Evolutionary conservation across 78 protist species (phyloP), one percentile per base, ranked within the genome.

Genomic region (Bodo saltans): DNA sequence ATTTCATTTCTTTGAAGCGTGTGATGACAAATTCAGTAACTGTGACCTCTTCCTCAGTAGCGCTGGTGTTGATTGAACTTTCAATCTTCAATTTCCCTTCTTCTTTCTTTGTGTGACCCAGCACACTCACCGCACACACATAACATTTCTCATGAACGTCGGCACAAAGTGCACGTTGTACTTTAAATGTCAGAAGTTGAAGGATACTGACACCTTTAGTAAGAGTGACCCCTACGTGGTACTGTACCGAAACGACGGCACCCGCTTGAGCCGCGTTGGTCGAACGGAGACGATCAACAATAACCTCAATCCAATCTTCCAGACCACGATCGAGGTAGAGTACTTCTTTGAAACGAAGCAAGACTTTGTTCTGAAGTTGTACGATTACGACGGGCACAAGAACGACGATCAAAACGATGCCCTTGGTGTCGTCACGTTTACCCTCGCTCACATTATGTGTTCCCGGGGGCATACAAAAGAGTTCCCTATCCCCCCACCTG

Each of bases 311-410:
- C 84, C 84, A 26, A 3, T 28, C 27, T 92, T 92, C 32, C 74
- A 42, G 33, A 83, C 37, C 29, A 53, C 78, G 17, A 70, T 92
- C 21, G 34, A 0, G 17, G 35, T 88, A 0, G 90, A 88, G 42
- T 92, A 89, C 73, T 42, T 42, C 72, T 92, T 92, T 34, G 94
- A 92, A 76, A 35, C 33, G 37, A 69, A 68, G 42, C 68, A 91
- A 83, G 40, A 72, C 8, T 28, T 88, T 41, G 40, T 12, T 28
- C 25, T 91, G n/a, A 39, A 37, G 0, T 87, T 83, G 3, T 37
- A 71, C 25, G 94, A 91, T 72, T 34, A 38, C 35, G 94, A 91
- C 32, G 26, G 17, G 60, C 60, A 47, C 34, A 69, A 25, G 40
- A 33, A 26, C 27, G 47, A 34, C n/a, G 74, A 69, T 42, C 30